These are phyloP conservation scores for Myxozyma lipomycoides DNA, from an alignment of 805 yeast genomes.

Conservation along the genomic window DNA sequence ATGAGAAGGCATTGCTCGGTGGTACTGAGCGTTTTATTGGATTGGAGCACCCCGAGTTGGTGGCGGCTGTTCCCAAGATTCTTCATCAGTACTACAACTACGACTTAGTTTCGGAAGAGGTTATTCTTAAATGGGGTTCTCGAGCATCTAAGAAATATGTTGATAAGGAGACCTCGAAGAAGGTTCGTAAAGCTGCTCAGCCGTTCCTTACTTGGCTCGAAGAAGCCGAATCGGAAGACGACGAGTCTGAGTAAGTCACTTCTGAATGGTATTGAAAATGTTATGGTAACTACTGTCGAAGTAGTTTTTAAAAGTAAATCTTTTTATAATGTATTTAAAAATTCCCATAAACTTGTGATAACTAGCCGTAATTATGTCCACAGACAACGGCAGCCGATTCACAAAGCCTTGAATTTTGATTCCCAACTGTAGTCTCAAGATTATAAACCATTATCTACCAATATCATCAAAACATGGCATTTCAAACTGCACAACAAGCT, in stretches of 20 bases:
- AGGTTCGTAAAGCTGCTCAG: constrained; percentile 93
- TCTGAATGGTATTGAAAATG: constrained; percentile 28
- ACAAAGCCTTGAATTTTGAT: too few species aligned
- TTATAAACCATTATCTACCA: too few species aligned
- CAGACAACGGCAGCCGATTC: too few species aligned
- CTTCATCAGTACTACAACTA: constrained; percentile 75
- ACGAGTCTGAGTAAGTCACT: constrained; percentile 36
- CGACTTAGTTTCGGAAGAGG: constrained; percentile 82
- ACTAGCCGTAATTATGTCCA: too few species aligned
- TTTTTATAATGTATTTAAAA: too few species aligned
- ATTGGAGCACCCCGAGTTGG: constrained; percentile 65
- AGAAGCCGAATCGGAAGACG: constrained; percentile 74
- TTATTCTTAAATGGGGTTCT: constrained; percentile 77
- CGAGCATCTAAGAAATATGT: constrained; percentile 90
- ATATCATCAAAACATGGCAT: too few species aligned
- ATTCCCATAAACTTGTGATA: too few species aligned
- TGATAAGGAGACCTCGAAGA: constrained; percentile 84
- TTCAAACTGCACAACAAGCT: constrained; percentile 9
- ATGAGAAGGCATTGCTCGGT: constrained; percentile 87
- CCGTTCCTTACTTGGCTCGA: constrained; percentile 93
- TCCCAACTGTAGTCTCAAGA: too few species aligned
- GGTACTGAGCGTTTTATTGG: constrained; percentile 95
- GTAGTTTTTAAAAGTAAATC: too few species aligned
- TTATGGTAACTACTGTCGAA: too few species aligned
- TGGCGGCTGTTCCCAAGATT: constrained; percentile 73